Base-by-base conservation (phyloP, 2,329 filamentous ascomycete species). In the Ascochyta koolunga region DNA sequence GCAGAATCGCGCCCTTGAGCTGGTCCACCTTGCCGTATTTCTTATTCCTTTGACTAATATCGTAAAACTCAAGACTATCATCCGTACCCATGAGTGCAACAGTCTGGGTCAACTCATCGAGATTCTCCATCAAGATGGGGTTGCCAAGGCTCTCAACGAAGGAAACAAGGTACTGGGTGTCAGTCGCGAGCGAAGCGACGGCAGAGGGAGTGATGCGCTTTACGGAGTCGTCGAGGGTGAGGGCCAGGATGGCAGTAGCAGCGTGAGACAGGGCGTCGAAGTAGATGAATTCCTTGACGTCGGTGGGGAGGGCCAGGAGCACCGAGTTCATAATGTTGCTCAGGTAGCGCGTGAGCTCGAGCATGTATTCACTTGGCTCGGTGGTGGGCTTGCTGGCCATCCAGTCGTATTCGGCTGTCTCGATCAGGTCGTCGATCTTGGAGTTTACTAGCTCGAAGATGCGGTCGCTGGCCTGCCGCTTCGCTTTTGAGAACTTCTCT, bases 381-480 rank as follows among this genome's bases (percentile, higher is more conserved):
- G 80, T 79, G 16, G 88, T 85, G 21, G 85, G 78, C 6, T 81
- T 84, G 4, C 82, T 80, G 7, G 83, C 80, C 75, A 83, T 85
- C 84, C 95, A 99, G 73, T 98, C 91, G 71, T 99, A 99, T 76
- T 99, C 95, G 27, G 95, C 93, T 0, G 93, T 98, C 66, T 97
- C 93, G 49, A 99, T 90, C 10, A 99, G 83, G 71, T 99, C 95
- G 69, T 98, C 93, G 66, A 99, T 98, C 79, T 99, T 99, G 52
- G 90, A 96, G 77, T 99, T 98, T 59, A 99, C 95, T 0, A 99
- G 84, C 76, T 99, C 96, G 70, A 99, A 99, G 53, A 99, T 98
- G 29, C 96, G 89, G 77, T 97, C 96, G 71, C 97, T 93, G 0
- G 95, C 95, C 1, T 89, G 92, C 78, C 98, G 97, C 77, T 97